Conservation (phyloP, 169 alveolate species). For the Amoebophrya sp. region DNA sequence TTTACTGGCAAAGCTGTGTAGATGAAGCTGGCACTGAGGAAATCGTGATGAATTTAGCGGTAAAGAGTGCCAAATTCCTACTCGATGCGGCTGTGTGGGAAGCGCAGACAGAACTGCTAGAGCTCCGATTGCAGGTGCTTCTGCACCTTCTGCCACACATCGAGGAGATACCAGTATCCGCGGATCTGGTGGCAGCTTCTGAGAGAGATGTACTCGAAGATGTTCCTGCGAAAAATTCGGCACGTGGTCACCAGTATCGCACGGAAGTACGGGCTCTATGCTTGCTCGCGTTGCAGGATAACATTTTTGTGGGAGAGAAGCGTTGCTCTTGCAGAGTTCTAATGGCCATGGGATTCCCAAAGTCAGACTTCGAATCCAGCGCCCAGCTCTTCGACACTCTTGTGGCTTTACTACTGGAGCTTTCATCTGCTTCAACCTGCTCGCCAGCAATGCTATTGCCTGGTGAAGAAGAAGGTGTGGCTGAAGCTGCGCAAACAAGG, state of each 20-base stretch:
- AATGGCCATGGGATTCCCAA: not conserved
- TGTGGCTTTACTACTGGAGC: not conserved
- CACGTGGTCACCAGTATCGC: not conserved
- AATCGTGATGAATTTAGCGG: too few relatives aligned
- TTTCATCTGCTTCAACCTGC: too few relatives aligned
- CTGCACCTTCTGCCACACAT: not conserved
- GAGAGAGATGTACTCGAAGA: not conserved
- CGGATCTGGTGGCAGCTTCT: not conserved
- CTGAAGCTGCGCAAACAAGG: too few relatives aligned
- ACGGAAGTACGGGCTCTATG: not conserved
- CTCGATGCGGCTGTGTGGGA: too few relatives aligned
- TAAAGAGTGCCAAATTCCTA: too few relatives aligned
- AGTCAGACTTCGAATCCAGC: not conserved
- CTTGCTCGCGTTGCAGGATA: not conserved
- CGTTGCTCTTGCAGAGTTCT: not conserved
- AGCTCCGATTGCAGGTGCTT: not conserved
- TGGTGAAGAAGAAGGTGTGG: too few relatives aligned
- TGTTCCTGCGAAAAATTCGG: not conserved
- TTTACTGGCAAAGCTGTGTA: not conserved
- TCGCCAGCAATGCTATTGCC: too few relatives aligned
- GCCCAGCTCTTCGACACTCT: not conserved
- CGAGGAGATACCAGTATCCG: not conserved
- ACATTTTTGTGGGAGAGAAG: conserved; percentile 17
- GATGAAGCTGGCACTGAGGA: too few relatives aligned
- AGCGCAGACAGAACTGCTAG: not conserved